Base-by-base conservation (phyloP, 768 basidiomycete genomes). In the Neoboletus magnificus region DNA sequence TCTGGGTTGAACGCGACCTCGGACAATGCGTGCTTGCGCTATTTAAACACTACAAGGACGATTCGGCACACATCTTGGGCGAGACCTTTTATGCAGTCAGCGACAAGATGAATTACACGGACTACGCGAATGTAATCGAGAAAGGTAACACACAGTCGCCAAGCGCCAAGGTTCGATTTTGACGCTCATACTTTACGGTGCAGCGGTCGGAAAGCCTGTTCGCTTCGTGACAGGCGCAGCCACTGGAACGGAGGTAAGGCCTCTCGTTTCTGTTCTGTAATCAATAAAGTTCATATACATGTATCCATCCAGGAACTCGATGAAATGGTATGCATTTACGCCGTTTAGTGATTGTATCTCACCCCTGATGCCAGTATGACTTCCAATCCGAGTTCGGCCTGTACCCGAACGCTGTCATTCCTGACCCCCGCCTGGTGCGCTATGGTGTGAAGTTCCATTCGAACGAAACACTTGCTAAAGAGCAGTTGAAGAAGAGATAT, bases 401-500 rank as follows among this genome's bases (percentile, higher is more conserved):
- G 27, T 68, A 65, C 46, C 43, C 50, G 2, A 33, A 61, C 30
- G 23, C 58, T 1, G 16, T 36, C 20, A 57, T 67, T 37, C 67
- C 69, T 0, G 70, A 71, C 50, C 62, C 61, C 33, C 68, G 62
- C 39, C 50, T 71, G 49, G 61, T 61, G 20, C 57, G 56, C 22
- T 55, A 71, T 10, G 69, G 64, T 12, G 68, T 66, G 36, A 66
- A 61, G 36, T 65, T 70, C 50, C 56, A 65, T 36, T 62, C 67
- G 0, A 61, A 61, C 43, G 51, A 59, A 25, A 35, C 9, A 23
- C 56, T 68, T 35, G 56, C 57, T 10, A 48, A 63, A 22, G 66
- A 44, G 29, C 61, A 41, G 32, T 20, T 66, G 30, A 65, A 67
- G 56, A 55, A 55, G 45, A 57, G 61, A 27, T 27, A 27, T 5